Base-by-base conservation (phyloP, 2,329 filamentous ascomycete genomes). In the Pseudogymnoascus verrucosus region DNA sequence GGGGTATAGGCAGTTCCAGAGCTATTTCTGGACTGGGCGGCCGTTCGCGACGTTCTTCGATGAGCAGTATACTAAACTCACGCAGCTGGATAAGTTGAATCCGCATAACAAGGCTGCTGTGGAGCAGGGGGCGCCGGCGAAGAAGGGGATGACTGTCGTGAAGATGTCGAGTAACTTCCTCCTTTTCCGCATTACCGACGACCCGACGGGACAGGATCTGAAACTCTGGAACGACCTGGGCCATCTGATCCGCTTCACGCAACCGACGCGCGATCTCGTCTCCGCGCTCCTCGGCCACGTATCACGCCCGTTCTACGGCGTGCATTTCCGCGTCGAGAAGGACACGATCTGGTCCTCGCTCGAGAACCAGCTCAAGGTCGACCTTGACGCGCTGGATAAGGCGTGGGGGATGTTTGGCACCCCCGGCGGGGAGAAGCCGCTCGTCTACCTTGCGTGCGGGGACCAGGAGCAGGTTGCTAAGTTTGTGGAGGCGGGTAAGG, bases 321-420 rank as follows among this genome's bases (percentile, higher is more conserved):
- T 76, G 1, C 74, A 76, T 68, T 76, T 74, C 68, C 69, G 74
- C 60, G 72, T 70, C 44, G 74, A 76, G 61, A 71, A 70, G 8
- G 74, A 76, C 67, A 75, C 69, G 61, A 76, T 76, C 62, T 76
- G 74, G 74, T 71, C 68, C n/a, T 68, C 71, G 0, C 66, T 73
- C 51, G 74, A 76, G 23, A 65, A 72, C 64, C 74, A 76, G 66
- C 70, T 76, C 10, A 60, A 60, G 3, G 68, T 70, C 34, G 73
- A 75, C 65, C 71, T 76, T 0, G 74, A 76, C 64, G 71, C 69
- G 5, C 69, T 76, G 12, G 74, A 76, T 63, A 61, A 64, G 14
- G 71, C 72, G 7, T 76, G 74, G 74, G 61, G 57, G n/a, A 68
- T 68, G 40, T 71, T 68, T 64, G 70, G 69, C 7, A 44, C 36